Evolutionary conservation across 2,329 filamentous ascomycete species (phyloP).

Genomic region (Sclerotinia subarctica): DNA sequence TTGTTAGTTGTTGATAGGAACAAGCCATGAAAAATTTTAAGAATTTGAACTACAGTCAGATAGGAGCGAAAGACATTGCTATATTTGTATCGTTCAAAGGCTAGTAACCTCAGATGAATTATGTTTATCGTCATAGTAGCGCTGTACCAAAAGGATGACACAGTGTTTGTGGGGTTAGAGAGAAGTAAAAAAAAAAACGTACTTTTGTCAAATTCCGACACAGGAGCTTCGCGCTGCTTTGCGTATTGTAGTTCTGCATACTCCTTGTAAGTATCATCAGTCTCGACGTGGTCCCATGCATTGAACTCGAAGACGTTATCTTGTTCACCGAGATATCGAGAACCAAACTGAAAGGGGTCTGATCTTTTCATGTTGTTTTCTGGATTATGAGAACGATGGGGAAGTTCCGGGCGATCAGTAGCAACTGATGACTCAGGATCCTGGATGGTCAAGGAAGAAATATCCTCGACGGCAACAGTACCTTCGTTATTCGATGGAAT

Average conservation of each 20-base stretch:
- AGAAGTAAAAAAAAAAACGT: slow-evolving; percentile 40
- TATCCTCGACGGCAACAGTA: background rate
- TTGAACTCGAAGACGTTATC: slow-evolving; percentile 97
- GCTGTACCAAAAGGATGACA: slow-evolving; percentile 43
- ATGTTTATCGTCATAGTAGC: slow-evolving; percentile 55
- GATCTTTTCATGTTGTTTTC: slow-evolving; percentile 76
- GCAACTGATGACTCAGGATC: slow-evolving; percentile 24
- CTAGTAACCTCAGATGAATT: slow-evolving; percentile 63
- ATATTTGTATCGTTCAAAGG: slow-evolving; percentile 57
- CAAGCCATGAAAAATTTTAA: slow-evolving; percentile 20
- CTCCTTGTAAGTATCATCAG: slow-evolving; percentile 81
- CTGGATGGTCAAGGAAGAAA: slow-evolving; percentile 25
- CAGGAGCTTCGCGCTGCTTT: slow-evolving; percentile 80
- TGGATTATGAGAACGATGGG: slow-evolving; percentile 38
- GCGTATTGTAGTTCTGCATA: slow-evolving; percentile 82
- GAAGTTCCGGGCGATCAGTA: slow-evolving; percentile 27
- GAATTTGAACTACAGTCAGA: slow-evolving; percentile 50
- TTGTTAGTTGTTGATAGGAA: slow-evolving; percentile 42
- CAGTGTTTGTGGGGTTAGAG: background rate
- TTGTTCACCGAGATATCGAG: slow-evolving; percentile 74
- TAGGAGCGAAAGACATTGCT: slow-evolving; percentile 70
- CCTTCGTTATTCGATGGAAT: slow-evolving; percentile 7
- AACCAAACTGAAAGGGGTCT: slow-evolving; percentile 95
- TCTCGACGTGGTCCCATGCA: slow-evolving; percentile 97
- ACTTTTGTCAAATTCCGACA: slow-evolving; percentile 90